Evolutionary conservation across 371 early-diverging fungal genomes (phyloP), one percentile per base, ranked within the genome.

Genomic region (Mortierella sp.): DNA sequence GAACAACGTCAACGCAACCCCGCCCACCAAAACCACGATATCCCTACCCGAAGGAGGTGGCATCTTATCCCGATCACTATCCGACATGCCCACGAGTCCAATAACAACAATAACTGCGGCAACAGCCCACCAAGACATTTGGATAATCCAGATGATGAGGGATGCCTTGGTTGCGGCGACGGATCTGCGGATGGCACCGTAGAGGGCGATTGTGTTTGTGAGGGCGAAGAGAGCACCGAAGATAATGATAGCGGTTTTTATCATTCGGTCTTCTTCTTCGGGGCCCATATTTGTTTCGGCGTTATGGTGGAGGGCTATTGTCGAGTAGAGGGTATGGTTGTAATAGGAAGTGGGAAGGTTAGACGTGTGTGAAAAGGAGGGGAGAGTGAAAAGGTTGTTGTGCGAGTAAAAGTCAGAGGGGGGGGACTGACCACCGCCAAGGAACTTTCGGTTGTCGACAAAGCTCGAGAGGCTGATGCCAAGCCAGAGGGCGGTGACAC

Each of bases 171-270:
- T 63, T 14, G 80, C 75, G 21, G 55, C 7, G 27, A 51, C n/a
- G 35, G 80, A 80, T 44, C 72, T 80, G 10, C 72, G 72, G 43
- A 80, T 21, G 4, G 75, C 63, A 1, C 75, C 80, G 27, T 75
- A 75, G 7, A 80, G 63, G 14, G 44, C 71, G 27, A 60, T 38
- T 5, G 32, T 21, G 41, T 71, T 44, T 29, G 38, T 16, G 24
- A 65, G 10, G 10, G 56, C 1, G 6, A 70, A n/a, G 46, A 70
- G 2, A 12, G 68, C 1, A 4, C 68, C 75, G 6, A 48, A 10
- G 41, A 70, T 46, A 32, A 71, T 54, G 56, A 76, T 7, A 46
- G 51, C 35, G 21, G 6, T 27, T n/a, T 70, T 76, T 1, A 76
- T 44, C 29, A 71, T 21, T 16, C 74, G 74, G 56, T 74, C 74